Conservation (phyloP, 345 rosid species). For the Linum lewisii region DNA sequence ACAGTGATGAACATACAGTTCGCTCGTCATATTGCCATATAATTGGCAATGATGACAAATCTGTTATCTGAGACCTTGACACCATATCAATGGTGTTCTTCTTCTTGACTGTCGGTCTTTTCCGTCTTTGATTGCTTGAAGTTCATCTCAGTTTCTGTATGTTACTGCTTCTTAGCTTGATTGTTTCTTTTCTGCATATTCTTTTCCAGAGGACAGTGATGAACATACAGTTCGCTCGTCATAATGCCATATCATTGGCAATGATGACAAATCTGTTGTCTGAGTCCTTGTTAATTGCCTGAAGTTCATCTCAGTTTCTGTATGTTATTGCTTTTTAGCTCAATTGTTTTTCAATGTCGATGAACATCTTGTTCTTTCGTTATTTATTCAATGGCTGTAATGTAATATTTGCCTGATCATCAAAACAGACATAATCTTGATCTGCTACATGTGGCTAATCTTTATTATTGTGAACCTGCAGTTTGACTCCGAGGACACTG, state of each 20-base stretch:
- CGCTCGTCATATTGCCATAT: slow-evolving; percentile 19
- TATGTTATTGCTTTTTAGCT: no score
- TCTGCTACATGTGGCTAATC: not conserved
- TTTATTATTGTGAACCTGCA: slow-evolving; percentile 20
- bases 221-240: slow-evolving; percentile 16
- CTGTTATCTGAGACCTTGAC: slow-evolving; percentile 10
- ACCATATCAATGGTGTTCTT: not conserved
- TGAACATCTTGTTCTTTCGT: slow-evolving; percentile 14
- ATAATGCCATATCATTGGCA: slow-evolving; percentile 14
- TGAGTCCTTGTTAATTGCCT: no score
- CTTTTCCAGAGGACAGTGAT: slow-evolving; percentile 10
- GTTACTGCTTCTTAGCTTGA: no score
- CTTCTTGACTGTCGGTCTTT: not conserved
- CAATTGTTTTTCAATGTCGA: slow-evolving; percentile 6
- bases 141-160: no score
- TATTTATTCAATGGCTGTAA: not conserved
- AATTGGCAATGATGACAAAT: slow-evolving; percentile 12
- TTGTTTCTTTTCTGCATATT: not conserved
- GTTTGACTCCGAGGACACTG: slow-evolving; percentile 55
- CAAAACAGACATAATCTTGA: not conserved
- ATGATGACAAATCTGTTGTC: slow-evolving; percentile 7
- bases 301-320: no score
- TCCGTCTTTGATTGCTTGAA: no score
- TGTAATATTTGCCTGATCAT: slow-evolving; percentile 16
- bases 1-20: slow-evolving; percentile 15